These are phyloP conservation scores for Calocybe indica DNA, from an alignment of 768 basidiomycete species.

Conservation along the genomic window DNA sequence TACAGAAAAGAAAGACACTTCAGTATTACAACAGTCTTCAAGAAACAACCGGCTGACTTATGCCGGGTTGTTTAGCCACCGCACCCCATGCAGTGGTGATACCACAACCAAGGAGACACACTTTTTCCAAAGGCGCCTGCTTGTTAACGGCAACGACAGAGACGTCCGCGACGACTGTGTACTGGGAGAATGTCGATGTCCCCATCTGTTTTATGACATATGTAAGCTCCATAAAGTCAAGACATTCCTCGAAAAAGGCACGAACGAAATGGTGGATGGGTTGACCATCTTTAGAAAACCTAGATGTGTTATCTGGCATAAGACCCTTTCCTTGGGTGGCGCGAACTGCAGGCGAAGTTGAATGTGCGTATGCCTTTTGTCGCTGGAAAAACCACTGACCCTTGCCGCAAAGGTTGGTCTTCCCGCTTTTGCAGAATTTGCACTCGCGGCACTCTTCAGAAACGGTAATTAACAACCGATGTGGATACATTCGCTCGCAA, in stretches of 20 bases:
- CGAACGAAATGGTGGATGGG: slow-evolving; percentile 87
- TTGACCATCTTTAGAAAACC: slow-evolving; percentile 88
- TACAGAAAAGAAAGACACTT: background rate
- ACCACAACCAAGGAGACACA: slow-evolving; percentile 94
- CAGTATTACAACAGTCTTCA: background rate
- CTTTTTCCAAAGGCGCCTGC: slow-evolving; percentile 86
- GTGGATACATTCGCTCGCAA: background rate
- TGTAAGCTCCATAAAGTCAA: slow-evolving; percentile 1
- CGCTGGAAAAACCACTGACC: slow-evolving; percentile 35
- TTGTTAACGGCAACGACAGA: slow-evolving; percentile 90
- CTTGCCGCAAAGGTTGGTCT: slow-evolving; percentile 97
- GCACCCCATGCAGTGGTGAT: slow-evolving; percentile 99
- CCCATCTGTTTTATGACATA: slow-evolving; percentile 70
- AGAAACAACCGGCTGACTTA: slow-evolving; percentile 37
- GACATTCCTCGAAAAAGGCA: slow-evolving; percentile 4
- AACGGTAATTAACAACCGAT: background rate
- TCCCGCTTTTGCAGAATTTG: slow-evolving; percentile 98
- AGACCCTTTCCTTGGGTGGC: slow-evolving; percentile 90
- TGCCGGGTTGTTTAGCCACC: slow-evolving; percentile 84
- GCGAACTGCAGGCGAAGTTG: slow-evolving; percentile 50
- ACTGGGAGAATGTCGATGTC: slow-evolving; percentile 98
- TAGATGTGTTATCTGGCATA: slow-evolving; percentile 86
- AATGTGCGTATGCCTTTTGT: background rate
- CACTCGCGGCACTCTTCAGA: slow-evolving; percentile 84
- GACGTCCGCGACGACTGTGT: slow-evolving; percentile 96